Base-by-base conservation (phyloP, 179 eudicot genomes). In the Beta macrorhiza region DNA sequence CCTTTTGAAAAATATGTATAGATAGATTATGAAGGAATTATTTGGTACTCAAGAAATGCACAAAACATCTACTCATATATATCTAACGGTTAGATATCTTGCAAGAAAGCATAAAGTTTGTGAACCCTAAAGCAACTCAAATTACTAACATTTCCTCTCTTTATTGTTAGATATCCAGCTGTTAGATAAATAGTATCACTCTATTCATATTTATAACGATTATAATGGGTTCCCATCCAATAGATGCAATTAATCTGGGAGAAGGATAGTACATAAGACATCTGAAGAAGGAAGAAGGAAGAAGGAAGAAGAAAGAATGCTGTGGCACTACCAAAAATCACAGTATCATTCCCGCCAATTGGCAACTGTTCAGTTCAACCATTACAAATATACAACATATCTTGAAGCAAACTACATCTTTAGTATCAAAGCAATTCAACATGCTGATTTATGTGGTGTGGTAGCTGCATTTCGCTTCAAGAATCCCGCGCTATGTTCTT, bases 311-410 rank as follows among this genome's bases (percentile, higher is more conserved):
- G 83, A 80, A 82, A 83, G 82, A 84, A 89, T 88, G 87, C 84
- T 81, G 88, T 80, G 83, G 79, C 84, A 78, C 84, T 84, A 84
- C 81, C 82, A 84, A 84, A 79, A 81, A 81, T 84, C 87, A 84
- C 77, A 84, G 84, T 81, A 78, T 73, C 57, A 81, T 84, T 81
- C 75, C 42, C 42, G 84, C 79, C 84, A 81, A 84, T 81, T 25
- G 79, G 82, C 76, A 49, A 56, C 78, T 75, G 78, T 75, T 81
- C 84, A 78, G 78, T 75, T 81, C 84, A 81, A 78, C 79, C 87
- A 81, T 74, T 82, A 81, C 84, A 84, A 84, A 84, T 84, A 68
- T 84, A 84, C 87, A 84, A 67, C 76, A 78, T 52, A 56, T 79
- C 67, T 84, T 59, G 62, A 77, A 77, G 81, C 73, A 65, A 82